A percentile compares a stretch with the other conserved stretches of the same genome.
These are phyloP conservation scores for Barnettozyma sucrosica DNA, from an alignment of 805 yeast genomes.

Conservation along the genomic window DNA sequence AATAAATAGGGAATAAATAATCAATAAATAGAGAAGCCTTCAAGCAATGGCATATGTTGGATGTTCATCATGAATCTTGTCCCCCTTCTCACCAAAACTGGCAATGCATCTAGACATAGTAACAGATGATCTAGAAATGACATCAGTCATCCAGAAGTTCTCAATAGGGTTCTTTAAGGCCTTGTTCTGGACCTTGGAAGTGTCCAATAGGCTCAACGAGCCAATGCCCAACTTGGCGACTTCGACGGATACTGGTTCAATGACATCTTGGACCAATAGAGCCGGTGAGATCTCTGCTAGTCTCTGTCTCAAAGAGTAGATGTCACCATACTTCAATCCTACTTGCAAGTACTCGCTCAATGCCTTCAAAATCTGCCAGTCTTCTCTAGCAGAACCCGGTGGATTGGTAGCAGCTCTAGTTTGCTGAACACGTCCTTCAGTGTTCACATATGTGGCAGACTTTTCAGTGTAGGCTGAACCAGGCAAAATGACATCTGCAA, in stretches of 20 bases:
- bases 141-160: slow-evolving; percentile 85
- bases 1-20: slow-evolving; percentile 6
- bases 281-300: slow-evolving; percentile 77
- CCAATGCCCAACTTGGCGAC: slow-evolving; percentile 53
- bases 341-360: slow-evolving; percentile 69
- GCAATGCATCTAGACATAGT: slow-evolving; percentile 87
- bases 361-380: slow-evolving; percentile 85
- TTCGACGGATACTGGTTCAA: slow-evolving; percentile 61
- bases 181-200: slow-evolving; percentile 35
- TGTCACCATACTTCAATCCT: slow-evolving; percentile 71
- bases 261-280: slow-evolving; percentile 64
- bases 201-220: slow-evolving; percentile 32
- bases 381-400: slow-evolving; percentile 88
- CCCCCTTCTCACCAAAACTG: slow-evolving; percentile 61
- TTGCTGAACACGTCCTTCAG: slow-evolving; percentile 83
- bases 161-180: slow-evolving; percentile 65
- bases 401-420: slow-evolving; percentile 85
- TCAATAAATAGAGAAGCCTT: slow-evolving; percentile 3
- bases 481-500: slow-evolving; percentile 82
- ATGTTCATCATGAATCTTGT: slow-evolving; percentile 45
- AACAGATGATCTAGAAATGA: slow-evolving; percentile 79
- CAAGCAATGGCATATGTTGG: slow-evolving; percentile 26
- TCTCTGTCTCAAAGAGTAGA: slow-evolving; percentile 60
- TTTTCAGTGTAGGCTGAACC: slow-evolving; percentile 89
- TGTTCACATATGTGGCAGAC: slow-evolving; percentile 77